These are phyloP conservation scores for Phytopythium delawarense DNA, from an alignment of 352 stramenopile genomes.

Conservation along the genomic window DNA sequence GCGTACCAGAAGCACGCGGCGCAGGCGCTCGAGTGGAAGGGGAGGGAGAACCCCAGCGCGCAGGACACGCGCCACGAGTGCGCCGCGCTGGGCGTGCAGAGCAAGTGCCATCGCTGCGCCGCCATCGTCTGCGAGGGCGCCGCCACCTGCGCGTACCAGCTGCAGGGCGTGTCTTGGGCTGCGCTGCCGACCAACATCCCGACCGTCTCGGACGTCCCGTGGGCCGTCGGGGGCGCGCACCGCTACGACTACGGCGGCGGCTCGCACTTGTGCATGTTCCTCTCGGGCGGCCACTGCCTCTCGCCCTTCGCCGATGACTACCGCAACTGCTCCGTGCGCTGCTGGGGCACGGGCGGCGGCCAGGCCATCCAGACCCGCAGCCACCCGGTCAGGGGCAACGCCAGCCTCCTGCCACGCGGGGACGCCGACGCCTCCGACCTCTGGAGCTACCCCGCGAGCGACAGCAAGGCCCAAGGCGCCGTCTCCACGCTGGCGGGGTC, in stretches of 20 bases:
- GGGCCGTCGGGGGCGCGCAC: slow-evolving; percentile 85
- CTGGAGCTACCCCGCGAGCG: slow-evolving; percentile 34
- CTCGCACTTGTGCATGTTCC: slow-evolving; percentile 88
- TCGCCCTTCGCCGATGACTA: slow-evolving; percentile 83
- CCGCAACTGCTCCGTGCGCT: slow-evolving; percentile 84
- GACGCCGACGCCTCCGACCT: slow-evolving; percentile 58
- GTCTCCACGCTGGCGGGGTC: slow-evolving; percentile 89
- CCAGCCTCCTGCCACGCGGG: slow-evolving; percentile 12
- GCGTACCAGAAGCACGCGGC: slow-evolving; percentile 85
- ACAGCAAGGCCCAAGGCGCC: slow-evolving; percentile 82
- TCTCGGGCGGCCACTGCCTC: slow-evolving; percentile 82
- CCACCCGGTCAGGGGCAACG: slow-evolving; percentile 35
- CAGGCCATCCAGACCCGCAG: slow-evolving; percentile 15
- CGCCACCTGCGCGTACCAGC: slow-evolving; percentile 83
- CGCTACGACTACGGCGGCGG: slow-evolving; percentile 90
- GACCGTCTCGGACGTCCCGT: slow-evolving; percentile 91
- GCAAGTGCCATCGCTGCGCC: slow-evolving; percentile 94
- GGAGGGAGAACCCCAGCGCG: slow-evolving; percentile 78
- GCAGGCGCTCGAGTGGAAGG: slow-evolving; percentile 86
- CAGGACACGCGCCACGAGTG: slow-evolving; percentile 94
- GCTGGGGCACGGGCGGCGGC: slow-evolving; percentile 82
- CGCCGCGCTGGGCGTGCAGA: slow-evolving; percentile 80
- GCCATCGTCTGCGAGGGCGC: slow-evolving; percentile 72
- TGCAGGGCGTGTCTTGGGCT: slow-evolving; percentile 87
- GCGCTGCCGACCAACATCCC: slow-evolving; percentile 86